Base-by-base conservation (phyloP, 495 filamentous ascomycete genomes). In the Elasticomyces elasticus region DNA sequence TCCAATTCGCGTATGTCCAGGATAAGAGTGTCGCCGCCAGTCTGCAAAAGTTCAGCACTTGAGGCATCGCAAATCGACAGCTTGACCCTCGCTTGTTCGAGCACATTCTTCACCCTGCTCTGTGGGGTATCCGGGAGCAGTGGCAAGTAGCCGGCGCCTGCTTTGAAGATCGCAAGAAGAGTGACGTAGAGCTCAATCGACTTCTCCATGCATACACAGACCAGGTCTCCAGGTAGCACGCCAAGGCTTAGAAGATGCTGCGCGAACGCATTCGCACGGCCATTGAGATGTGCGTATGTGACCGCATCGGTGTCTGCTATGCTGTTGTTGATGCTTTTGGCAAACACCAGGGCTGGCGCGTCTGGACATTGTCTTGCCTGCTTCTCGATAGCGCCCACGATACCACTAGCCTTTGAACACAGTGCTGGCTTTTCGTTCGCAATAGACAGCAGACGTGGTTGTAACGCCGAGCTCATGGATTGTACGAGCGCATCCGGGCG, bases 81-180 rank as follows among this genome's bases (percentile, higher is more conserved):
- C 22, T 51, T 51, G 12, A 81, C 71, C 3, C 66, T 65, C 1
- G 80, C 73, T 42, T 79, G 73, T 12, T 67, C 33, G 7, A 89
- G 54, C 41, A 87, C 81, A 7, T 68, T 63, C 15, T 67, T 58
- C 12, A 83, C 68, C 33, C 81, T 71, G 24, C 79, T 69, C 0
- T 54, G 23, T 1, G 87, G 84, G 0, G 79, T 81, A n/a, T 72
- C 76, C 11, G 84, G 79, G 0, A 81, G 72, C 13, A 92, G 68
- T 0, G 85, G 84, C 41, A 91, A 65, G 64, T 91, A 88, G 27
- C 82, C 87, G 50, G 80, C 82, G 9, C 86, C 86, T 12, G 77
- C 68, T 54, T 91, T 89, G 2, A 86, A 62, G 17, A 84, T 75
- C 0, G 82, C 88, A 22, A 94, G 70, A 23, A 91, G 82, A 0